Base-by-base conservation (phyloP, 208 protist genomes). In the Trypanosoma congolense region DNA sequence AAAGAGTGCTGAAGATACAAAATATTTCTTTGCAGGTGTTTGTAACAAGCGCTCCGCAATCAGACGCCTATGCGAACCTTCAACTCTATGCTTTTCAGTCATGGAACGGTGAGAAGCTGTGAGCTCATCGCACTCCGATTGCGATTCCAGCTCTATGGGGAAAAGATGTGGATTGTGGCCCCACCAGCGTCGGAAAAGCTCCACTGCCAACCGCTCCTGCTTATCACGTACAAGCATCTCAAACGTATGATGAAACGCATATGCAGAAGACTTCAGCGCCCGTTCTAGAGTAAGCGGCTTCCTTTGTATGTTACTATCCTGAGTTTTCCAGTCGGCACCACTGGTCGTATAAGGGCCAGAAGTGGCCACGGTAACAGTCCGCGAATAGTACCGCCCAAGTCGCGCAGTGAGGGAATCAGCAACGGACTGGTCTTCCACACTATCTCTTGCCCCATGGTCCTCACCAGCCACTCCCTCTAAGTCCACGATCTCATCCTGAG, bases 151-250 rank as follows among this genome's bases (percentile, higher is more conserved):
- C 60, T 90, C 75, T 30, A 83, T 38, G 0, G 76, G 69, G 40
- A 86, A 54, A 26, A 81, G 65, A 29, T 90, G 78, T 3, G 78
- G 75, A 47, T 90, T 90, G 25, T 69, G 67, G 31, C 61, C 74
- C 83, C 83, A 90, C 79, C 83, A 90, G 50, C 83, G 72, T 49
- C 66, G 49, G 24, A 87, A 73, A 10, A 90, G 41, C 48, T 83
- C 73, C 10, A 90, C 35, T 4, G 70, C 76, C 18, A 84, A 25
- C 0, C 48, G 43, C 0, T 49, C 30, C 40, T 64, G 43, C 19
- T 45, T 19, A 33, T 70, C 59, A 14, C 69, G 51, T 8, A 76
- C 25, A 22, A 73, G 53, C 28, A 61, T 46, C 61, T 86, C 77
- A 65, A 81, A 80, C 12, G 68, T 75, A 10, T 72, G 50, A 50